Conservation (phyloP, 768 basidiomycete genomes). For the Kwoniella pini region DNA sequence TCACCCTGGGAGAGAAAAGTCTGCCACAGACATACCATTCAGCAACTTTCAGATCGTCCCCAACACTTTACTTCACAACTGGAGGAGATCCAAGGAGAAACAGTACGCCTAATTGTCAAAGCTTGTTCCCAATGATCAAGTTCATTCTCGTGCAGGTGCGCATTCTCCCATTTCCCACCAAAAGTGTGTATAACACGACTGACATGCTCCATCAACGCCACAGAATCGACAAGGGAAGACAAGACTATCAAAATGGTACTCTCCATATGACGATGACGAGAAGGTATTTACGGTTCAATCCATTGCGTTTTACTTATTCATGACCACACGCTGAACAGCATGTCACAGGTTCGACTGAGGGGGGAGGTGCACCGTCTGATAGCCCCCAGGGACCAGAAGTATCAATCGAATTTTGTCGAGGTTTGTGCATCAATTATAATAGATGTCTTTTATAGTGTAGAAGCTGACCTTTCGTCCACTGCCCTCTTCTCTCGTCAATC, state of each 20-base stretch:
- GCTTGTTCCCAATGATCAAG: constrained; percentile 82
- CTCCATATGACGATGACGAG: constrained; percentile 98
- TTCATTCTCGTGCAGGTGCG: constrained; percentile 92
- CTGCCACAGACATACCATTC: too few species aligned
- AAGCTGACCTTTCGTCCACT: too few species aligned
- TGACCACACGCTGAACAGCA: not conserved
- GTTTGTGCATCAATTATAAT: too few species aligned
- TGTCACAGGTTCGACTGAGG: constrained; percentile 76
- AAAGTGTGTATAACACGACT: not conserved
- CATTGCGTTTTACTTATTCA: not conserved
- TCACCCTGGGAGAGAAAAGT: too few species aligned
- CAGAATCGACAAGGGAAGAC: constrained; percentile 99
- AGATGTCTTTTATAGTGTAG: too few species aligned
- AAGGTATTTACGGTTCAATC: constrained; percentile 63
- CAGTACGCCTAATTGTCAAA: too few species aligned
- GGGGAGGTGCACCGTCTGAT: constrained; percentile 96
- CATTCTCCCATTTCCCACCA: not conserved
- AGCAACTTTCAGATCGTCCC: too few species aligned
- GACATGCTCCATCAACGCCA: not conserved
- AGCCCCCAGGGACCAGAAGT: constrained; percentile 96
- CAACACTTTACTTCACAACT: too few species aligned
- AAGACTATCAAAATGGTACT: constrained; percentile 96
- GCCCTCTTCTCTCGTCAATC: too few species aligned
- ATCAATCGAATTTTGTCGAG: constrained; percentile 99
- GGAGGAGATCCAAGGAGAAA: too few species aligned